Percentiles rank a stretch among this genome's conserved stretches.
phyloP scores from a whole-genome alignment of 2,329 filamentous ascomycete species.

The Cyanodermella asteris region DNA sequence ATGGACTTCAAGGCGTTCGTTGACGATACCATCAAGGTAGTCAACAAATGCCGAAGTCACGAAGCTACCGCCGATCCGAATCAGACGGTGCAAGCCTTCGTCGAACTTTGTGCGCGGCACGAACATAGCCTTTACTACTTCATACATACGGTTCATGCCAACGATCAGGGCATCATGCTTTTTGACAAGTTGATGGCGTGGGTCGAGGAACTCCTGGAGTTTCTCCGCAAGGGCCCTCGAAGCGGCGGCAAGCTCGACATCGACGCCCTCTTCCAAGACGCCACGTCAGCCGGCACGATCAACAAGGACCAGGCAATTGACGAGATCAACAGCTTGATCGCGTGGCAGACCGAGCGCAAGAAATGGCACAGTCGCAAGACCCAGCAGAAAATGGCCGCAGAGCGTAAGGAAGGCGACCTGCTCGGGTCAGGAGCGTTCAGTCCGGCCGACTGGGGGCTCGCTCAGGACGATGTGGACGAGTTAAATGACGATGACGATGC shows the following conservation, averaged over 20 bases:
- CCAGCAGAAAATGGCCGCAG: conserved; percentile 92
- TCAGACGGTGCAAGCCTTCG: conserved; percentile 93
- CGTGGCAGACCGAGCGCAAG: conserved; percentile 88
- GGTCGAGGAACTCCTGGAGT: conserved; percentile 83
- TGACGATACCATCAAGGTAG: conserved; percentile 74
- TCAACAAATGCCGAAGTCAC: conserved; percentile 43
- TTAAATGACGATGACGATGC: conserved; percentile 4
- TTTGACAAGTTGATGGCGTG: conserved; percentile 94
- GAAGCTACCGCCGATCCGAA: conserved; percentile 92
- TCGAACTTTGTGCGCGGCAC: conserved; percentile 84
- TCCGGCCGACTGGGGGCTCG: conserved; percentile 71
- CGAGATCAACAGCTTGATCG: conserved; percentile 70
- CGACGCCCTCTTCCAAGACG: conserved; percentile 77
- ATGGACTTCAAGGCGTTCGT: conserved; percentile 89
- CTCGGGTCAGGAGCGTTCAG: conserved; percentile 34
- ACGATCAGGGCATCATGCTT: conserved; percentile 89
- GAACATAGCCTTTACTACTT: conserved; percentile 98
- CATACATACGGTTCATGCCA: conserved; percentile 88
- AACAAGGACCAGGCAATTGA: conserved; percentile 49
- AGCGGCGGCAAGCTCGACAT: conserved; percentile 82
- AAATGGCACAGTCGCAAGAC: conserved; percentile 98
- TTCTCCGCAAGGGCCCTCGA: conserved; percentile 65
- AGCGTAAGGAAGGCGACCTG: conserved; percentile 32
- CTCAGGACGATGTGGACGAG: conserved; percentile 25
- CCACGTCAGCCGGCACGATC: conserved; percentile 42